A percentile compares a stretch with the other conserved stretches of the same genome.
Evolutionary conservation across 1,284 basidiomycete species (phyloP).

Genomic region (Ganoderma leucocontextum): DNA sequence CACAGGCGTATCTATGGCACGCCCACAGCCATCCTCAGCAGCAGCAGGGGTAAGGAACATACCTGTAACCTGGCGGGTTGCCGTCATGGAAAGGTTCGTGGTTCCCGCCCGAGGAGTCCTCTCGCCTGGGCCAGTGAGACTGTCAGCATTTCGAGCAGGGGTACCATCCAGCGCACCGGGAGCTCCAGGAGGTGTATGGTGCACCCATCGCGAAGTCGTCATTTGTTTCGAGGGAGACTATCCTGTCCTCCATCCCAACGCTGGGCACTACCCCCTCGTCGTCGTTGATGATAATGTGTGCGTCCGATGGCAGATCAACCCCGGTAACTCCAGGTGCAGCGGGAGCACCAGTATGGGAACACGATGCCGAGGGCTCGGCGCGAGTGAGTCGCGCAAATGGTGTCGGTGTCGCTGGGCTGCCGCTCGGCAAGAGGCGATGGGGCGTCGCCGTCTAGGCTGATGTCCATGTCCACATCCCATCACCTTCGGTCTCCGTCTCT

Average conservation of each 20-base stretch:
- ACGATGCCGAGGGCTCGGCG: slow-evolving; percentile 70
- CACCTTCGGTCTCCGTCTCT: slow-evolving; percentile 80
- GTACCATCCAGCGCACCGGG: slow-evolving; percentile 73
- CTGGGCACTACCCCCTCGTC: slow-evolving; percentile 55
- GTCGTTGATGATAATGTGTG: slow-evolving; percentile 76
- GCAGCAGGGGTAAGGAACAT: slow-evolving; percentile 21
- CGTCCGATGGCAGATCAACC: slow-evolving; percentile 59
- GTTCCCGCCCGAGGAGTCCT: slow-evolving; percentile 42
- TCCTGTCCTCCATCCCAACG: slow-evolving; percentile 73
- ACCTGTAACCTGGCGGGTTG: slow-evolving; percentile 26
- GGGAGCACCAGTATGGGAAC: slow-evolving; percentile 54
- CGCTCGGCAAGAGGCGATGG: slow-evolving; percentile 48
- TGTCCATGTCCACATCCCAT: slow-evolving; percentile 65
- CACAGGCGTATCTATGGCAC: slow-evolving; percentile 18
- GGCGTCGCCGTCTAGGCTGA: slow-evolving; percentile 45
- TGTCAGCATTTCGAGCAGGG: slow-evolving; percentile 35
- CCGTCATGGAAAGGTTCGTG: slow-evolving; percentile 39
- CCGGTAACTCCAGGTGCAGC: slow-evolving; percentile 45
- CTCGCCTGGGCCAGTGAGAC: slow-evolving; percentile 39
- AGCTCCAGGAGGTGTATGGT: slow-evolving; percentile 82
- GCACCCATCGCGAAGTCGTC: slow-evolving; percentile 90
- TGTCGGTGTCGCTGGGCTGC: slow-evolving; percentile 46
- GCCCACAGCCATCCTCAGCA: slow-evolving; percentile 12
- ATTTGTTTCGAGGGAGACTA: slow-evolving; percentile 72
- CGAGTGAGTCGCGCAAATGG: slow-evolving; percentile 43